phyloP scores from a whole-genome alignment of 768 basidiomycete genomes.

The Dentipellis sp. region DNA sequence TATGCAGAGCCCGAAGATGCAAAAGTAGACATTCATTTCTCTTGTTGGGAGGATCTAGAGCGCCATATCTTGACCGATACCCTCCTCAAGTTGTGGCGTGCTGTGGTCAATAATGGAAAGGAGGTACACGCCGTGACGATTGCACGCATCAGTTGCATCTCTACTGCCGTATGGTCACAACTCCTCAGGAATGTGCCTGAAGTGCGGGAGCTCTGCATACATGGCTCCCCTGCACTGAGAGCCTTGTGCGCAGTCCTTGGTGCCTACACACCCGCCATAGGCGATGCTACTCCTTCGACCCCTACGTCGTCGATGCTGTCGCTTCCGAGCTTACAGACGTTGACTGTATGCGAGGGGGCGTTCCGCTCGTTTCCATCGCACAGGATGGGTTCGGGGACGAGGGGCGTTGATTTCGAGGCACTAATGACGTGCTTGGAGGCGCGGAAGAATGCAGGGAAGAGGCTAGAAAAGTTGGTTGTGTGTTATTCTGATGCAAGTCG shows the following conservation, averaged over 20 bases:
- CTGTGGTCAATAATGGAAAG: slow-evolving; percentile 3
- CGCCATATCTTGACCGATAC: slow-evolving; percentile 5
- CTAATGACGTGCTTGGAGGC: slow-evolving; percentile 6
- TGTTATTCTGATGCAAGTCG: slow-evolving; percentile 12
- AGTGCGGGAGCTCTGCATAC: slow-evolving; percentile 11
- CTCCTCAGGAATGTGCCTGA: slow-evolving; percentile 8
- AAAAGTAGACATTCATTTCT: slow-evolving; percentile 9
- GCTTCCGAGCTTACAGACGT: slow-evolving; percentile 4
- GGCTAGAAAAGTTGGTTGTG: slow-evolving; percentile 8
- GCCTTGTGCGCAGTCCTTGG: slow-evolving; percentile 7
- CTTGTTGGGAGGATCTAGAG: slow-evolving; percentile 10
- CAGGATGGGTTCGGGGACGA: background rate
- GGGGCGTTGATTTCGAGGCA: background rate
- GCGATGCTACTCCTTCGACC: too few species aligned
- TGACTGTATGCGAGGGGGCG: slow-evolving; percentile 9
- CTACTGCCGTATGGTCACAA: slow-evolving; percentile 1
- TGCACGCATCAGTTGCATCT: slow-evolving; percentile 9
- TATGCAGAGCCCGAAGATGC: slow-evolving; percentile 1
- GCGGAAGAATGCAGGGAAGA: background rate
- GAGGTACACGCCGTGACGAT: slow-evolving; percentile 11
- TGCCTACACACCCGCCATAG: slow-evolving; percentile 1
- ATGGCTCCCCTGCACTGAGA: slow-evolving; percentile 10
- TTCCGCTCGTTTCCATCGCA: slow-evolving; percentile 4
- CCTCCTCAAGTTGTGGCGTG: slow-evolving; percentile 5
- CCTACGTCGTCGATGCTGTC: background rate